phyloP scores from a whole-genome alignment of 1,284 basidiomycete species.

The Rhodotorula sp. region DNA sequence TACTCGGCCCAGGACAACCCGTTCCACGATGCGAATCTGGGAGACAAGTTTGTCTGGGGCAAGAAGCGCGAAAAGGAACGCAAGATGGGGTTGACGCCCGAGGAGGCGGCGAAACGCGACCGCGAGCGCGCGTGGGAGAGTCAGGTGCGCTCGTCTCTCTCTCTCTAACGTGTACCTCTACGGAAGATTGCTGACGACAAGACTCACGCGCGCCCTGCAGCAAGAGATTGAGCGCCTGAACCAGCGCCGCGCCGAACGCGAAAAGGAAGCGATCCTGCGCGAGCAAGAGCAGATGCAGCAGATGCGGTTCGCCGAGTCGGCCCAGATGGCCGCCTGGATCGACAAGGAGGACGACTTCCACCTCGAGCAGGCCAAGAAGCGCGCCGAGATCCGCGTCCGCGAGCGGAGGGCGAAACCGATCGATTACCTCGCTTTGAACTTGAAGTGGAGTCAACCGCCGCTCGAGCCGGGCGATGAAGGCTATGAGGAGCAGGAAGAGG shows the following conservation, averaged over 20 bases:
- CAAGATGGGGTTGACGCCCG: slow-evolving; percentile 75
- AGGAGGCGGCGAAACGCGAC: slow-evolving; percentile 78
- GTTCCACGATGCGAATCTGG: slow-evolving; percentile 93
- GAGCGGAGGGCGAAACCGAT: slow-evolving; percentile 95
- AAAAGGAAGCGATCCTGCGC: slow-evolving; percentile 77
- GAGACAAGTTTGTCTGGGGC: slow-evolving; percentile 94
- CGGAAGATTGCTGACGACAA: too few relatives aligned
- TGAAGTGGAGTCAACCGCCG: slow-evolving; percentile 62
- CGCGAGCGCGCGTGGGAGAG: slow-evolving; percentile 79
- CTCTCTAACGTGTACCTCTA: too few relatives aligned
- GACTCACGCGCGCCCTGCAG: slow-evolving; percentile 31
- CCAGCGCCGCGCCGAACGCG: slow-evolving; percentile 82
- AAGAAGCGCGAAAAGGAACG: slow-evolving; percentile 96
- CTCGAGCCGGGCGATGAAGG: slow-evolving; percentile 42
- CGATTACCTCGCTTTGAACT: slow-evolving; percentile 88
- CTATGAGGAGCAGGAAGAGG: slow-evolving; percentile 30
- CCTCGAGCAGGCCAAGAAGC: slow-evolving; percentile 83
- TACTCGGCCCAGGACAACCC: slow-evolving; percentile 95
- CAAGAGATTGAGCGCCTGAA: slow-evolving; percentile 93
- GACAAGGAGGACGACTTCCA: slow-evolving; percentile 97
- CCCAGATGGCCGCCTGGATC: slow-evolving; percentile 96
- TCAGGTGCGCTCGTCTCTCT: slow-evolving; percentile 52
- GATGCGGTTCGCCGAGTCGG: slow-evolving; percentile 85
- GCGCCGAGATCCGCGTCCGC: slow-evolving; percentile 89
- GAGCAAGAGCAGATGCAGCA: slow-evolving; percentile 90